These are phyloP conservation scores for Tilletia caries DNA, from an alignment of 1,284 basidiomycete genomes.

Conservation along the genomic window DNA sequence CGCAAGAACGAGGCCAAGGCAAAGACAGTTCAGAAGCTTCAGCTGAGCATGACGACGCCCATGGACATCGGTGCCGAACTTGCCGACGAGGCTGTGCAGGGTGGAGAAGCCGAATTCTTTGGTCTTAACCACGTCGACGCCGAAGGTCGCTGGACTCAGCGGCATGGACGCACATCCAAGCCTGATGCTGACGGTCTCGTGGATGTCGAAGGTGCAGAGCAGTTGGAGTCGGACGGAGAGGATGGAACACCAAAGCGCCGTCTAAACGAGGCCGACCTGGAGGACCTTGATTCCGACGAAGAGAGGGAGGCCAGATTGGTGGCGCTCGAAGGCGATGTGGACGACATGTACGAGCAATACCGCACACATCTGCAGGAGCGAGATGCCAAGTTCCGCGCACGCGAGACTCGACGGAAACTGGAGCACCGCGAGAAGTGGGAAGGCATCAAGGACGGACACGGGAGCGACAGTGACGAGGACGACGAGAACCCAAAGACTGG, in stretches of 20 bases:
- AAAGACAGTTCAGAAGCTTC: conserved; percentile 87
- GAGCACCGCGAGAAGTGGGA: conserved; percentile 56
- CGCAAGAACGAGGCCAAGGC: conserved; percentile 84
- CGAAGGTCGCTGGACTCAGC: conserved; percentile 14
- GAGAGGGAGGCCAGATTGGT: conserved; percentile 59
- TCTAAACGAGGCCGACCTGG: conserved; percentile 60
- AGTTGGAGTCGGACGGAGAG: conserved; percentile 52
- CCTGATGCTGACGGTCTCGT: conserved; percentile 15
- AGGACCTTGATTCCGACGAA: conserved; percentile 42
- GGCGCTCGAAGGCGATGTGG: conserved; percentile 75
- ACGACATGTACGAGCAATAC: conserved; percentile 84
- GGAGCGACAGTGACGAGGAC: conserved; percentile 23
- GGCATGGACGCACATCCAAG: neutral
- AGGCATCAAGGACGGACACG: conserved; percentile 32
- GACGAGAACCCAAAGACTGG: conserved; percentile 20
- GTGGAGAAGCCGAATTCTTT: conserved; percentile 43
- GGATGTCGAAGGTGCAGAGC: conserved; percentile 16
- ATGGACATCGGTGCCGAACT: conserved; percentile 86
- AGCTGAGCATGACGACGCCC: conserved; percentile 94
- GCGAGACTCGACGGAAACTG: conserved; percentile 74
- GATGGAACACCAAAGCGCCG: conserved; percentile 17
- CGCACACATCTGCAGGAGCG: conserved; percentile 74
- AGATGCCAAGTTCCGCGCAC: conserved; percentile 85
- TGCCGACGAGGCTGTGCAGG: conserved; percentile 41
- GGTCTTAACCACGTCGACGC: conserved; percentile 36